Conservation (phyloP, 805 yeast species). For the Millerozyma miso region DNA sequence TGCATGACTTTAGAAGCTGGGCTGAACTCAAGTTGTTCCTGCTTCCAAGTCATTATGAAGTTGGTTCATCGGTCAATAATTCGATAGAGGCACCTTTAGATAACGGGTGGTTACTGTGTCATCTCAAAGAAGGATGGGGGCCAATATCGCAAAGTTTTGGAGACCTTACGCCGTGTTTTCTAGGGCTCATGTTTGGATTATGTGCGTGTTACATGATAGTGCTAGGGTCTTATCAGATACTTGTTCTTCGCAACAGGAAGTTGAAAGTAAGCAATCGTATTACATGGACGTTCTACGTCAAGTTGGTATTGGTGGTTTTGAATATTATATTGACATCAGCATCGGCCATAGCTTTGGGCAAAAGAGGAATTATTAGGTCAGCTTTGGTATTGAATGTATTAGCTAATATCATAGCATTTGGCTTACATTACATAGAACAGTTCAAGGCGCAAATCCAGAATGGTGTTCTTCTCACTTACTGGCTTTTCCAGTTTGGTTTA, state of each 20-base stretch:
- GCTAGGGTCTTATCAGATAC: conserved; percentile 37
- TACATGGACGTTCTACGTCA: conserved; percentile 38
- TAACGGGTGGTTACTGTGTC: conserved; percentile 11
- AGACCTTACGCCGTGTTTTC: conserved; percentile 59
- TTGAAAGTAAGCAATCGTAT: conserved; percentile 24
- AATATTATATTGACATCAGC: conserved; percentile 37
- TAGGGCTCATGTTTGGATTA: conserved; percentile 44
- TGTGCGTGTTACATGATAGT: conserved; percentile 41
- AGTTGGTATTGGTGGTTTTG: conserved; percentile 33
- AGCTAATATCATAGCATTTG: conserved; percentile 49
- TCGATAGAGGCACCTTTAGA: neutral
- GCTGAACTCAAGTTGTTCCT: neutral
- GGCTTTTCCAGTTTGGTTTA: conserved; percentile 57
- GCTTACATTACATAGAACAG: conserved; percentile 68
- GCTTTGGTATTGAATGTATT: conserved; percentile 26
- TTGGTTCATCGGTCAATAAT: neutral
- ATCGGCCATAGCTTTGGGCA: conserved; percentile 12
- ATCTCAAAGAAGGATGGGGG: conserved; percentile 40
- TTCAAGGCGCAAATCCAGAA: conserved; percentile 61
- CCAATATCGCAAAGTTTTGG: conserved; percentile 37
- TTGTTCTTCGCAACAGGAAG: conserved; percentile 24
- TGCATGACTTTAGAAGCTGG: neutral
- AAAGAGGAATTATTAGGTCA: conserved; percentile 20
- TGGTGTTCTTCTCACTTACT: conserved; percentile 67
- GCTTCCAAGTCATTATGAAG: neutral